These are phyloP conservation scores for Nidula niveotomentosa DNA, from an alignment of 1,284 basidiomycete genomes.

Conservation along the genomic window DNA sequence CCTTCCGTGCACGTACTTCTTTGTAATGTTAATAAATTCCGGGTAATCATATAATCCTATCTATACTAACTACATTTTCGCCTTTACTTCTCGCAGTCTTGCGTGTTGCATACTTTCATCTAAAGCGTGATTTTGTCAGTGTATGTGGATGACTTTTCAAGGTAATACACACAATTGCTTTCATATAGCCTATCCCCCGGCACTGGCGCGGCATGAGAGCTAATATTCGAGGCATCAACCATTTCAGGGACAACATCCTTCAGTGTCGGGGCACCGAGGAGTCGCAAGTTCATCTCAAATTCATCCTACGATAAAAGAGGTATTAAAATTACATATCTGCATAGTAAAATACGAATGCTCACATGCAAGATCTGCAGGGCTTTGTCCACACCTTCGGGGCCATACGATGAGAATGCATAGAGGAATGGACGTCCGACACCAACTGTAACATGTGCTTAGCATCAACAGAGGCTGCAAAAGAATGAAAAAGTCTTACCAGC, in stretches of 20 bases:
- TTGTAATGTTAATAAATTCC: too few relatives aligned
- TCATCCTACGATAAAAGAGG: constrained; percentile 62
- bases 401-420: constrained; percentile 90
- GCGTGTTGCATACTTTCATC: constrained; percentile 52
- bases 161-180: constrained; percentile 67
- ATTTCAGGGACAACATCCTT: constrained; percentile 81
- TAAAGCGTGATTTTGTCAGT: constrained; percentile 10
- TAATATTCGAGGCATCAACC: constrained; percentile 81
- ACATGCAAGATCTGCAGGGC: constrained; percentile 80
- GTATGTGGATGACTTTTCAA: background rate
- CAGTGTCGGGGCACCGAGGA: constrained; percentile 81
- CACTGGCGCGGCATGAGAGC: constrained; percentile 59
- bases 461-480: background rate
- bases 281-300: constrained; percentile 92
- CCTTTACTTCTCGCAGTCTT: constrained; percentile 45
- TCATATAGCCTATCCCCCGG: constrained; percentile 76
- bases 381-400: constrained; percentile 77
- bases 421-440: constrained; percentile 84
- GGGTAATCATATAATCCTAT: too few relatives aligned
- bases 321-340: background rate
- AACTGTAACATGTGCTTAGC: constrained; percentile 33
- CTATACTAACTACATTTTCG: constrained; percentile 38
- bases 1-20: too few relatives aligned
- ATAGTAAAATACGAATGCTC: constrained; percentile 15
- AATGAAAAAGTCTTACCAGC: constrained; percentile 53